These are phyloP conservation scores for Aspergillus sclerotioniger DNA, from an alignment of 495 filamentous ascomycete genomes.

Conservation along the genomic window DNA sequence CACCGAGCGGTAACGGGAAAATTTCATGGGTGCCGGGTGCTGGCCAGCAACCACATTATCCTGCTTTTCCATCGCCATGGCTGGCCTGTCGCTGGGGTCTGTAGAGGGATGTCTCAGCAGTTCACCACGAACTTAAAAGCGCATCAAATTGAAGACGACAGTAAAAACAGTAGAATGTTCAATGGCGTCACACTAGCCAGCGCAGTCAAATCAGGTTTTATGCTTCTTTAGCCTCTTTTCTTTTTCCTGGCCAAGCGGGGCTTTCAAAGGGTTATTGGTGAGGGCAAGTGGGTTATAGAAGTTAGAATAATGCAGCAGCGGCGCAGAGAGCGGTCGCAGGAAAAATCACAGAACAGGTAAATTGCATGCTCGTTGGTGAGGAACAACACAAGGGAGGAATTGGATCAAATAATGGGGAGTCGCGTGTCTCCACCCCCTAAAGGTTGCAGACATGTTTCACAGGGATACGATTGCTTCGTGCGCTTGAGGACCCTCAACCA, in stretches of 20 bases:
- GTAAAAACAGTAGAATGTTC: neutral
- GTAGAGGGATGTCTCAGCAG: neutral
- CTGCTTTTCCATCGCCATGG: slow-evolving; percentile 24
- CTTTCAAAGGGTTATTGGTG: neutral
- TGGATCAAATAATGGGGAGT: slow-evolving; percentile 12
- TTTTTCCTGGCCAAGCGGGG: neutral
- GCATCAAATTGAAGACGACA: neutral
- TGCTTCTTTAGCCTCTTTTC: neutral
- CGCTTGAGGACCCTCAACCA: neutral
- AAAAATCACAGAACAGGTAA: neutral
- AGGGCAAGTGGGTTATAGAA: neutral
- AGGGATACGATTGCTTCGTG: slow-evolving; percentile 17
- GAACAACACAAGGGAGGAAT: slow-evolving; percentile 6
- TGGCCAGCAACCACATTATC: slow-evolving; percentile 17
- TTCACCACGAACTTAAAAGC: neutral
- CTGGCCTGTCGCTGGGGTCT: neutral
- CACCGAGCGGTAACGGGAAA: slow-evolving; percentile 40
- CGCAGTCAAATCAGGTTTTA: neutral
- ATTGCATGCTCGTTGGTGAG: neutral
- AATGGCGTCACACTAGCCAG: neutral
- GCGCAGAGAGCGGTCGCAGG: neutral
- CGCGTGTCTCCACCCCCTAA: slow-evolving; percentile 18
- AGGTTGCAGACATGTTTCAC: slow-evolving; percentile 25
- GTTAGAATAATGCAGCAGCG: neutral
- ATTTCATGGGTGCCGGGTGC: slow-evolving; percentile 24